These are phyloP conservation scores for Diutina siamensis DNA, from an alignment of 1,139 yeast genomes.

Conservation along the genomic window DNA sequence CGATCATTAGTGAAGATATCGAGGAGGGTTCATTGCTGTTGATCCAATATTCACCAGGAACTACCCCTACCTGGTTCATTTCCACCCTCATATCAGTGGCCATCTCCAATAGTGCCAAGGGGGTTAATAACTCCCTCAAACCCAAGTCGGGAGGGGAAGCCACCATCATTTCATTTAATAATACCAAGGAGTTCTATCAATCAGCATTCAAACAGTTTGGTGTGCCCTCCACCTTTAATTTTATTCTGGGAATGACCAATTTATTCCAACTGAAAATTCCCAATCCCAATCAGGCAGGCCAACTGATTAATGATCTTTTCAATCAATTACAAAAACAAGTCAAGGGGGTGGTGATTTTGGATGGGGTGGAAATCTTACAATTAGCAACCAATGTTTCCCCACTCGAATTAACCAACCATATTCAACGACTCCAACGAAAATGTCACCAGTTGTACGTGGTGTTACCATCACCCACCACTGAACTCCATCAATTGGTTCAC, in stretches of 20 bases:
- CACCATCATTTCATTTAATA: conserved; percentile 30
- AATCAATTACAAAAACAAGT: conserved; percentile 11
- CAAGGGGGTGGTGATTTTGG: conserved; percentile 25
- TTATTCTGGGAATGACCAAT: conserved; percentile 33
- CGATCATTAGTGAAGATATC: conserved; percentile 20
- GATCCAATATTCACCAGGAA: conserved; percentile 44
- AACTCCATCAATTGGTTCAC: conserved; percentile 33
- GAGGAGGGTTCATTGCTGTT: conserved; percentile 18
- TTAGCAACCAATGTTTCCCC: conserved; percentile 26
- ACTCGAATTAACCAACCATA: conserved; percentile 21
- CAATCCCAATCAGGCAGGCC: conserved; percentile 13
- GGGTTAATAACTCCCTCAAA: conserved; percentile 19
- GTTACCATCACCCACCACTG: conserved; percentile 21
- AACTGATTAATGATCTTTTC: conserved; percentile 14
- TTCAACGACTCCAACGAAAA: conserved; percentile 24
- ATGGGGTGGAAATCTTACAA: conserved; percentile 39
- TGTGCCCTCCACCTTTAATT: conserved; percentile 30
- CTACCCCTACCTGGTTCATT: conserved; percentile 58
- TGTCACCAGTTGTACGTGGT: conserved; percentile 25
- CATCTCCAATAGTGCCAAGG: conserved; percentile 28
- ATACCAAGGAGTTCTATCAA: conserved; percentile 24
- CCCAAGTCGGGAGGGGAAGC: conserved; percentile 19
- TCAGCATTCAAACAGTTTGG: conserved; percentile 35
- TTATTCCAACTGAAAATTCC: conserved; percentile 23
- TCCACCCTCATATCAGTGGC: conserved; percentile 35